Conservation (phyloP, 2,329 filamentous ascomycete genomes). For the Aspergillus vadensis region DNA sequence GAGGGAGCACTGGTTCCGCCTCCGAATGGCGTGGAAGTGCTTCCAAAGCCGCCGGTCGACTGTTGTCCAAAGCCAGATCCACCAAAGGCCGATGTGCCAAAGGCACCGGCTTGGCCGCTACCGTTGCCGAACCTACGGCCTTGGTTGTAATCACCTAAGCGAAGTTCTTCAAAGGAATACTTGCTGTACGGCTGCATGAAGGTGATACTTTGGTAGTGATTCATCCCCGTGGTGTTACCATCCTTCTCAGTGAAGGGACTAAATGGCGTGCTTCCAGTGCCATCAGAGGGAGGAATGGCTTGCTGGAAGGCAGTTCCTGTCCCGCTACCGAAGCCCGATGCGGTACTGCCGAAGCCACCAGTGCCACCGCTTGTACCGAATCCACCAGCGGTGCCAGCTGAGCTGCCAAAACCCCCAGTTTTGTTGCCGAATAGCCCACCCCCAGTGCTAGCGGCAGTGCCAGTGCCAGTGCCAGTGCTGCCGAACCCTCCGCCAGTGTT, state of each 20-base stretch:
- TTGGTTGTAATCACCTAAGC: slow-evolving; percentile 83
- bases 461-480: slow-evolving; percentile 6
- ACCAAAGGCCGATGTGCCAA: slow-evolving; percentile 68
- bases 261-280: slow-evolving; percentile 51
- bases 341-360: slow-evolving; percentile 32
- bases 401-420: slow-evolving; percentile 33
- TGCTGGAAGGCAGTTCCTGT: slow-evolving; percentile 47
- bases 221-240: slow-evolving; percentile 38
- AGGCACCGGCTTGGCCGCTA: slow-evolving; percentile 77
- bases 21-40: slow-evolving; percentile 46
- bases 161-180: slow-evolving; percentile 81
- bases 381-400: slow-evolving; percentile 26
- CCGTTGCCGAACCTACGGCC: slow-evolving; percentile 81
- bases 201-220: slow-evolving; percentile 52
- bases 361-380: slow-evolving; percentile 32
- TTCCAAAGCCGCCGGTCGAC: slow-evolving; percentile 45
- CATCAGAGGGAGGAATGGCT: slow-evolving; percentile 44
- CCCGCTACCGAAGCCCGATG: slow-evolving; percentile 38
- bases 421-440: slow-evolving; percentile 20
- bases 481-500: slow-evolving; percentile 34
- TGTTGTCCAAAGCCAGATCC: slow-evolving; percentile 48
- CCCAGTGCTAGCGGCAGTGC: not conserved
- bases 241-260: slow-evolving; percentile 51
- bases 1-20: slow-evolving; percentile 37
- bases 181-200: slow-evolving; percentile 64